These are phyloP conservation scores for Tripterygium wilfordii DNA, from an alignment of 177 flowering plant species.

Conservation along the genomic window DNA sequence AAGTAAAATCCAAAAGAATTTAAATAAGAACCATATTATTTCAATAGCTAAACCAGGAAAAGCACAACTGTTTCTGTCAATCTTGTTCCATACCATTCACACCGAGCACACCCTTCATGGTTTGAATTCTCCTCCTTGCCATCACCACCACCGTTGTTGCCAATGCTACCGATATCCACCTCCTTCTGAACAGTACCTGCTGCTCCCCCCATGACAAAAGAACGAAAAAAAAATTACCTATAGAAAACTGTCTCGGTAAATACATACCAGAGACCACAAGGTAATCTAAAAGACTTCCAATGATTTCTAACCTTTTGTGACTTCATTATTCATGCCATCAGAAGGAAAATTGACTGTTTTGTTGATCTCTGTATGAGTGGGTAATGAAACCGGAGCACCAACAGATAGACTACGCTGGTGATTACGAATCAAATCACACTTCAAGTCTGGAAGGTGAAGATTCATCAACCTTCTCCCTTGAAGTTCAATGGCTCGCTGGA, in stretches of 20 bases:
- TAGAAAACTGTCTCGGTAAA: too few relatives aligned
- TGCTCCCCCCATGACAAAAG: too few relatives aligned
- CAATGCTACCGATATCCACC: constrained; percentile 11
- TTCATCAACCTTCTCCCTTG: constrained; percentile 71
- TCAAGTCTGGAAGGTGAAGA: constrained; percentile 66
- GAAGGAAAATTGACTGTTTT: constrained; percentile 14
- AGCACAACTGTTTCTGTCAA: too few relatives aligned
- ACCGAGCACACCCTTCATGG: constrained; percentile 20
- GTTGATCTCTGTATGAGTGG: constrained; percentile 15
- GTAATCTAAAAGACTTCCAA: too few relatives aligned
- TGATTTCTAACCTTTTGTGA: constrained; percentile 40
- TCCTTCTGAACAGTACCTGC: constrained; percentile 21
- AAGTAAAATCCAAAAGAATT: too few relatives aligned
- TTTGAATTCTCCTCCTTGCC: constrained; percentile 15
- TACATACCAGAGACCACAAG: too few relatives aligned
- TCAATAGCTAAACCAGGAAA: too few relatives aligned
- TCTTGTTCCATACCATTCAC: constrained; percentile 38
- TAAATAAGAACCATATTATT: too few relatives aligned
- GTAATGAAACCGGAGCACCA: constrained; percentile 29
- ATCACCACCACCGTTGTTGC: constrained; percentile 9
- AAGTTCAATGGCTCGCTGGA: constrained; percentile 78
- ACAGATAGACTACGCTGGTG: constrained; percentile 35
- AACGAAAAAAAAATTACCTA: too few relatives aligned
- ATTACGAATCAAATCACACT: constrained; percentile 27
- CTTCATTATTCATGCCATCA: constrained; percentile 29